Evolutionary conservation across 2,329 filamentous ascomycete species (phyloP).

Genomic region (Penicillium sp.): DNA sequence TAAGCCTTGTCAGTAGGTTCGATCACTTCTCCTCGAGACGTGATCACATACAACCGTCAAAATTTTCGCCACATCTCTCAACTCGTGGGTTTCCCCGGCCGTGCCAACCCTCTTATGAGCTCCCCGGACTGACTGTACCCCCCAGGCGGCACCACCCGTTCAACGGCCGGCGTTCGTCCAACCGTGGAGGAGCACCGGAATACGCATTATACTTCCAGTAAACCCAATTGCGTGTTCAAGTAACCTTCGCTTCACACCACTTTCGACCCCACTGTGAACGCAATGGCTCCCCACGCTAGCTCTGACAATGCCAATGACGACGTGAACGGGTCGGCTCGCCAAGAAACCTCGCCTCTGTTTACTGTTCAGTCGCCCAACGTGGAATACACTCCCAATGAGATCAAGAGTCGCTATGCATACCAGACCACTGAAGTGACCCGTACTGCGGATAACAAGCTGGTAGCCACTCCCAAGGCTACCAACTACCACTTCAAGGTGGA

Average conservation of each 20-base stretch:
- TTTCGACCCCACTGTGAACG: slow-evolving; percentile 35
- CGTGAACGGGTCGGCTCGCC: slow-evolving; percentile 52
- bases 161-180: slow-evolving; percentile 92
- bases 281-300: slow-evolving; percentile 92
- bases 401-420: slow-evolving; percentile 93
- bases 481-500: slow-evolving; percentile 97
- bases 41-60: slow-evolving; percentile 70
- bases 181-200: slow-evolving; percentile 75
- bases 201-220: slow-evolving; percentile 48
- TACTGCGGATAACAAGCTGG: slow-evolving; percentile 69
- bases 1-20: slow-evolving; percentile 30
- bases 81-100: slow-evolving; percentile 70
- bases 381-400: slow-evolving; percentile 79
- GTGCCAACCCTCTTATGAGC: slow-evolving; percentile 9
- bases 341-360: slow-evolving; percentile 60
- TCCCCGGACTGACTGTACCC: slow-evolving; percentile 3
- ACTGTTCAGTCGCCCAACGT: slow-evolving; percentile 91
- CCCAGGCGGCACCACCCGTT: slow-evolving; percentile 87
- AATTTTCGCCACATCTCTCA: slow-evolving; percentile 98
- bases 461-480: slow-evolving; percentile 83
- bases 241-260: slow-evolving; percentile 46
- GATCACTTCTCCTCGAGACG: slow-evolving; percentile 57
- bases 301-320: slow-evolving; percentile 54
- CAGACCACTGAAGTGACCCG: slow-evolving; percentile 82
- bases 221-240: slow-evolving; percentile 31